A percentile compares a stretch with the other conserved stretches of the same genome.
Evolutionary conservation across 1,139 yeast genomes (phyloP).

Genomic region (Chernovozyma sophiae-reginae): DNA sequence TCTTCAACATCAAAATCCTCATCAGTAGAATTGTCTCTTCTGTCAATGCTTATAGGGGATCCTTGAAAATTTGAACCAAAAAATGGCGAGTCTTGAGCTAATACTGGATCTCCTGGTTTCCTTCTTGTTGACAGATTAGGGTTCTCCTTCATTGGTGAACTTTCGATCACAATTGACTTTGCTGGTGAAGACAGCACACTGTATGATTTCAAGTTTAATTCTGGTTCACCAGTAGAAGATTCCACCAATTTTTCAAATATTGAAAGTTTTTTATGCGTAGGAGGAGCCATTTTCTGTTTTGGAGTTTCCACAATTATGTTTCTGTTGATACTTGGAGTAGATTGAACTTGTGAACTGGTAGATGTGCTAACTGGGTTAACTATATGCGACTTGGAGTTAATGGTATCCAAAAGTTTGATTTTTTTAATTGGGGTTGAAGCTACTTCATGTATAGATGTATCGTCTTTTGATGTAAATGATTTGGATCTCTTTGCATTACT

Average conservation of each 20-base stretch:
- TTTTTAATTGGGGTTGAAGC: constrained; percentile 25
- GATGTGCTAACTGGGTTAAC: neutral
- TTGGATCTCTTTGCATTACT: constrained; percentile 24
- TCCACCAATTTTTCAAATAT: constrained; percentile 2
- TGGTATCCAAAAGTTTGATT: neutral
- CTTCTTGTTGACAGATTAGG: constrained; percentile 2
- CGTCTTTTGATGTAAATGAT: constrained; percentile 5
- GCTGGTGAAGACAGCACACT: neutral
- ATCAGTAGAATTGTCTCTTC: constrained; percentile 1
- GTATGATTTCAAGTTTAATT: neutral
- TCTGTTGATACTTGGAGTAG: constrained; percentile 10
- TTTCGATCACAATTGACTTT: neutral
- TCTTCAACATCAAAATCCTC: constrained; percentile 13
- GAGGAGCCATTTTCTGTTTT: constrained; percentile 1
- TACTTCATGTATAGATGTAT: constrained; percentile 18
- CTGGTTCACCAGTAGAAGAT: neutral
- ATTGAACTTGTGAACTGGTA: constrained; percentile 8
- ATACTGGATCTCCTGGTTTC: constrained; percentile 36
- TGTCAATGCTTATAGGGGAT: constrained; percentile 3
- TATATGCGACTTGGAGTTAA: neutral
- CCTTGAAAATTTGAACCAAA: constrained; percentile 11
- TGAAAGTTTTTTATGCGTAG: neutral
- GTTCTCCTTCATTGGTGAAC: constrained; percentile 8
- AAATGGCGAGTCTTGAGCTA: constrained; percentile 30
- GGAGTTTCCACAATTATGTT: constrained; percentile 3